Conservation (phyloP, 306 rosid species). For the Lotus japonicus region DNA sequence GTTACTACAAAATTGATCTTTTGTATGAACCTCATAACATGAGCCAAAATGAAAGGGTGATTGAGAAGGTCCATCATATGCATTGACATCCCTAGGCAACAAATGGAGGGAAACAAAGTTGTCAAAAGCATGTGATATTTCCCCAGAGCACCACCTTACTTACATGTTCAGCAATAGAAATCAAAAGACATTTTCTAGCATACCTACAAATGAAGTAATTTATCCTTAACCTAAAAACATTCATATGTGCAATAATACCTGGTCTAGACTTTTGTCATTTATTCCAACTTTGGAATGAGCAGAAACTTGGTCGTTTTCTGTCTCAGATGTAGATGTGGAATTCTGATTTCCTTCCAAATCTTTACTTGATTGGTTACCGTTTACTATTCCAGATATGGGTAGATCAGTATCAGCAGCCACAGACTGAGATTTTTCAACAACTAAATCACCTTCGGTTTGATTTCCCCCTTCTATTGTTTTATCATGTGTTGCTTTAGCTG, state of each 20-base stretch:
- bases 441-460: slow-evolving; percentile 32
- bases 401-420: slow-evolving; percentile 25
- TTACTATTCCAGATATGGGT: slow-evolving; percentile 43
- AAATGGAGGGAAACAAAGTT: background rate
- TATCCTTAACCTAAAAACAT: background rate
- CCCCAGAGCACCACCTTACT: background rate
- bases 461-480: slow-evolving; percentile 32
- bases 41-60: background rate
- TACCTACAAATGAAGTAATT: background rate
- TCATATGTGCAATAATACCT: slow-evolving; percentile 35
- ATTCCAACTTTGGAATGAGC: slow-evolving; percentile 18
- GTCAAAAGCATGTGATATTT: background rate
- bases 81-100: background rate
- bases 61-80: background rate
- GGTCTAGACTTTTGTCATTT: slow-evolving; percentile 25
- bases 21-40: background rate
- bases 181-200: background rate
- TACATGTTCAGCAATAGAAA: background rate
- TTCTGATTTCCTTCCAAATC: slow-evolving; percentile 39
- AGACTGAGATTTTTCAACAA: slow-evolving; percentile 29
- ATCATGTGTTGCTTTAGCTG: slow-evolving; percentile 30
- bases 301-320: slow-evolving; percentile 34
- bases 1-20: background rate
- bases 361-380: slow-evolving; percentile 43
- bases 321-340: slow-evolving; percentile 25